A percentile compares a stretch with the other conserved stretches of the same genome.
Conservation (phyloP, 306 rosid species). For the Arachis stenosperma region DNA sequence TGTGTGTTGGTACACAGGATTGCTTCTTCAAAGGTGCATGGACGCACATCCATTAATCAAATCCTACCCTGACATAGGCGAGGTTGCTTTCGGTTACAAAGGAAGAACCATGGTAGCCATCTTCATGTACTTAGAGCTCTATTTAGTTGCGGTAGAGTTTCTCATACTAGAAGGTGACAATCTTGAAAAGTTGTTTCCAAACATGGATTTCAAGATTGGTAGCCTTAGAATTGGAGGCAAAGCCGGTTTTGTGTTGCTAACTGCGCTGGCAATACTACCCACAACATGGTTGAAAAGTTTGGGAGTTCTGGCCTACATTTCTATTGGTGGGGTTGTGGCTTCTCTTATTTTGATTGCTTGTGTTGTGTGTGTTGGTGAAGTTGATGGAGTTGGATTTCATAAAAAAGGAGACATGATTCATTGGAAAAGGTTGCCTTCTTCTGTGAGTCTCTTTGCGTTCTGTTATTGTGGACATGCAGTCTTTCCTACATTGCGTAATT, state of each 20-base stretch:
- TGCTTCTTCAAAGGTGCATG: constrained; percentile 69
- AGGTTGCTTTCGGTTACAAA: constrained; percentile 58
- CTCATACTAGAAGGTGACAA: constrained; percentile 78
- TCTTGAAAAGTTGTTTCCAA: constrained; percentile 59
- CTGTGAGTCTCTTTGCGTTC: constrained; percentile 59
- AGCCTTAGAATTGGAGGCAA: constrained; percentile 47
- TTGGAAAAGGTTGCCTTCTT: constrained; percentile 49
- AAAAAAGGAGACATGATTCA: constrained; percentile 43
- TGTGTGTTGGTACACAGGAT: constrained; percentile 68
- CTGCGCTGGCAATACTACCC: constrained; percentile 59
- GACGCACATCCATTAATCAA: constrained; percentile 41
- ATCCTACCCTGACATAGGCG: constrained; percentile 69
- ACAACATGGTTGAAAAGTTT: constrained; percentile 72
- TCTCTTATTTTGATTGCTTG: constrained; percentile 48
- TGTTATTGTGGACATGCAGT: constrained; percentile 68
- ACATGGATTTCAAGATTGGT: constrained; percentile 41
- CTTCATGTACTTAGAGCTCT: constrained; percentile 57
- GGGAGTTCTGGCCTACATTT: constrained; percentile 61
- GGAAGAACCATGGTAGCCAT: constrained; percentile 56
- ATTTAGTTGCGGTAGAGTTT: constrained; percentile 58
- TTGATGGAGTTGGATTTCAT: constrained; percentile 64
- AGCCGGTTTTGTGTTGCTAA: constrained; percentile 49
- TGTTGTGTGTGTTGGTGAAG: constrained; percentile 60
- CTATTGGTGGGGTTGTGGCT: constrained; percentile 69
- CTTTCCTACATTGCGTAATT: constrained; percentile 63